Percentiles rank a stretch among this genome's conserved stretches.
These are phyloP conservation scores for Curvularia hawaiiensis DNA, from an alignment of 2,329 filamentous ascomycete species.

Conservation along the genomic window DNA sequence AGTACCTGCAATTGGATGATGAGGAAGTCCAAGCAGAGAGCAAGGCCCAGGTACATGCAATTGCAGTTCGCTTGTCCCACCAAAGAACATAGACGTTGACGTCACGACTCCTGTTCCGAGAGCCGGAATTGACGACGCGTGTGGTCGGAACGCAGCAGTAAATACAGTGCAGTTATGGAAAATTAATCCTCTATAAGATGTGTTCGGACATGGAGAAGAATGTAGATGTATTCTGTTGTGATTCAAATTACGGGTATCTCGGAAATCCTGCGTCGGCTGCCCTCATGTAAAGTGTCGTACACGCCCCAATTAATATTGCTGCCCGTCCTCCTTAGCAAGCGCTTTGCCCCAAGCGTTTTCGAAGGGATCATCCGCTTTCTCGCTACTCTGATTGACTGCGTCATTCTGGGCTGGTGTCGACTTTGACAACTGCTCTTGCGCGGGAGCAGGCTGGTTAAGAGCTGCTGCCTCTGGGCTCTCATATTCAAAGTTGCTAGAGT, in stretches of 20 bases:
- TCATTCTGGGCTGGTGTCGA: constrained; percentile 53
- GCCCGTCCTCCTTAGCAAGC: constrained; percentile 52
- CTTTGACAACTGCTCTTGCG: constrained; percentile 55
- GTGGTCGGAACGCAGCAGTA: background rate
- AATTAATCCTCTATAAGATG: background rate
- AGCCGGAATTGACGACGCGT: constrained; percentile 6
- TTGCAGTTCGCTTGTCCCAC: constrained; percentile 4
- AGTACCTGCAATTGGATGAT: background rate
- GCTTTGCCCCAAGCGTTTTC: constrained; percentile 75
- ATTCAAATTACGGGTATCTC: constrained; percentile 30
- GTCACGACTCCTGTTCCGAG: constrained; percentile 28
- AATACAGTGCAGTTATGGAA: background rate
- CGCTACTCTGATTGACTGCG: constrained; percentile 43
- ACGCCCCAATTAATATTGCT: constrained; percentile 18
- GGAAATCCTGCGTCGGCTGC: constrained; percentile 10
- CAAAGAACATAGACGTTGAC: constrained; percentile 18
- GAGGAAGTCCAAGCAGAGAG: background rate
- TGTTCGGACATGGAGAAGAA: background rate
- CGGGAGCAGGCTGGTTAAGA: constrained; percentile 29
- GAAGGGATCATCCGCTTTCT: constrained; percentile 58
- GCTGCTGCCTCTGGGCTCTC: constrained; percentile 49
- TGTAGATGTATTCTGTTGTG: background rate
- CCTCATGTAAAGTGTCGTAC: constrained; percentile 1
- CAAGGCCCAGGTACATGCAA: background rate
- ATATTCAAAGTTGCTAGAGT: constrained; percentile 76